Base-by-base conservation (phyloP, 331 rosid genomes). In the Acacia concinna region DNA sequence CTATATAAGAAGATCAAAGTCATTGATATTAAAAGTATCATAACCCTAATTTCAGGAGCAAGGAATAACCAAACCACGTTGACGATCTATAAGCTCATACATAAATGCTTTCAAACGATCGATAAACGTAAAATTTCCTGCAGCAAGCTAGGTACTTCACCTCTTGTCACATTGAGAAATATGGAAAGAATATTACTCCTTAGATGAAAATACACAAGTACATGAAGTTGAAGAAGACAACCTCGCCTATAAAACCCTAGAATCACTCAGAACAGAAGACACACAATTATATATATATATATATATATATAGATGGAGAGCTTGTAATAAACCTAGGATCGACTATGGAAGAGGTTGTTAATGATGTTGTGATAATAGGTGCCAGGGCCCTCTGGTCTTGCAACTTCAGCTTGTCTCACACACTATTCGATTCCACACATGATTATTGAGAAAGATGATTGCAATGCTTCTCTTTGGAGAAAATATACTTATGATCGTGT, bases 301-400 rank as follows among this genome's bases (percentile, higher is more conserved):
- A n/a, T n/a, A n/a, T n/a, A n/a, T n/a, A n/a, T n/a, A n/a, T n/a
- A n/a, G n/a, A n/a, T n/a, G n/a, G 49, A 2, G 6, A 44, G 18
- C 27, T 52, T 52, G 60, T n/a, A n/a, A n/a, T 7, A 52, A 52
- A n/a, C 28, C 3, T 7, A 7, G 17, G 15, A 79, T 38, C 11
- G 10, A 6, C 1, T 11, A 51, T 81, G 79, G 73, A 74, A 62
- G 62, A 87, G 68, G 5, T 51, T 2, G 10, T 14, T 2, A n/a
- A 30, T 9, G 15, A n/a, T 3, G 94, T 88, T 4, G 20, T 86
- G 52, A 82, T 92, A 1, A 83, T 89, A 0, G 93, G 97, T 13
- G 93, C 81, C 0, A n/a, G 96, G 92, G 8, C 94, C 96, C 43
- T 82, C 91, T 17, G 92, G 97, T 63, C 86, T 90, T 11, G 96